Evolutionary conservation across 1,284 basidiomycete species (phyloP).

Genomic region (Cutaneotrichosporon sp.): DNA sequence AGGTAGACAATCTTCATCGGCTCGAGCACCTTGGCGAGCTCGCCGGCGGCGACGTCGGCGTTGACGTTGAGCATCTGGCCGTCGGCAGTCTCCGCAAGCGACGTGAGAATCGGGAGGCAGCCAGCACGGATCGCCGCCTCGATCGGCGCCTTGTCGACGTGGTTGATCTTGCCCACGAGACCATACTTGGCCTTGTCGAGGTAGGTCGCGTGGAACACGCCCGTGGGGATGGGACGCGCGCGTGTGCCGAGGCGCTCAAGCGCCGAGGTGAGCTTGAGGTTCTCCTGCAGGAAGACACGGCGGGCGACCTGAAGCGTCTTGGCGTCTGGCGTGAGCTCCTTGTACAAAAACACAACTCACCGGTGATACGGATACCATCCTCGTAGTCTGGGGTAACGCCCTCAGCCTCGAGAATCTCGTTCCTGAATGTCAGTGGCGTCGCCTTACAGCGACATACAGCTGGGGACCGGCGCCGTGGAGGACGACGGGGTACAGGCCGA

Average conservation of each 20-base stretch:
- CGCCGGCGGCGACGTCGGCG: slow-evolving; percentile 91
- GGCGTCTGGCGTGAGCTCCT: slow-evolving; percentile 56
- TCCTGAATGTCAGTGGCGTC: slow-evolving; percentile 45
- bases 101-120: slow-evolving; percentile 86
- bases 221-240: slow-evolving; percentile 89
- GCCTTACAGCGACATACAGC: slow-evolving; percentile 47
- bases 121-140: slow-evolving; percentile 92
- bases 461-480: slow-evolving; percentile 94
- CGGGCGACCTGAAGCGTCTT: slow-evolving; percentile 89
- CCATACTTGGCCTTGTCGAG: slow-evolving; percentile 89
- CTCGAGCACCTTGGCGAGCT: slow-evolving; percentile 90
- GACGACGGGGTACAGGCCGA: slow-evolving; percentile 89
- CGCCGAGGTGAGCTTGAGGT: slow-evolving; percentile 82
- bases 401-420: slow-evolving; percentile 81
- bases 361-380: slow-evolving; percentile 90
- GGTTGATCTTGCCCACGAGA: slow-evolving; percentile 88
- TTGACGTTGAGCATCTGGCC: slow-evolving; percentile 96
- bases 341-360: slow-evolving; percentile 49
- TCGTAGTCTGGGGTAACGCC: slow-evolving; percentile 91
- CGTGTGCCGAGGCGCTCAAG: slow-evolving; percentile 88
- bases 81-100: slow-evolving; percentile 80
- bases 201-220: slow-evolving; percentile 91
- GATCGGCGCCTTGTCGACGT: slow-evolving; percentile 86
- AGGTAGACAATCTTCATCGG: slow-evolving; percentile 99
- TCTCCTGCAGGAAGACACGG: slow-evolving; percentile 92